A percentile compares a stretch with the other conserved stretches of the same genome.
Evolutionary conservation across 2,329 filamentous ascomycete genomes (phyloP).

Genomic region (Epichloe coenophiala): DNA sequence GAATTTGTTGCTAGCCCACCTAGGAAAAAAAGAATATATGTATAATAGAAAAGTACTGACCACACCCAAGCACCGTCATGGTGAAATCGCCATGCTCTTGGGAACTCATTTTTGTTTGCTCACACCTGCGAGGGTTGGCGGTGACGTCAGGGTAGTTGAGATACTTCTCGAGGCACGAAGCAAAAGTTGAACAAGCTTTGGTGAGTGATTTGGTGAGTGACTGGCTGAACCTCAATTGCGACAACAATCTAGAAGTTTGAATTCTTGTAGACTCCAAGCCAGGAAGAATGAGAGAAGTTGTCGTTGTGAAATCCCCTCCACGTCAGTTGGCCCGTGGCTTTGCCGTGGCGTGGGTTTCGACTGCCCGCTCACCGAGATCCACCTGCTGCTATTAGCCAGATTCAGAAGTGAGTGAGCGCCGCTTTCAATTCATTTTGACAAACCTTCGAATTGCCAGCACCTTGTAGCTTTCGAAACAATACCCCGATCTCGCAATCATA

Average conservation of each 20-base stretch:
- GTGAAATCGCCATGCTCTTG: constrained; percentile 43
- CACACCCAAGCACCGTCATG: constrained; percentile 70
- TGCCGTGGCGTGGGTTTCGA: not conserved
- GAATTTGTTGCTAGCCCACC: not conserved
- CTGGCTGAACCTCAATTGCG: not conserved
- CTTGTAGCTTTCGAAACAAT: not conserved
- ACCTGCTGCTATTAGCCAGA: not conserved
- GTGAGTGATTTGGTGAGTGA: not conserved
- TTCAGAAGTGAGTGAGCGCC: not conserved
- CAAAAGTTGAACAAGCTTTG: not conserved
- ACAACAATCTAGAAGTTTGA: not conserved
- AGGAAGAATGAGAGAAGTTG: not conserved
- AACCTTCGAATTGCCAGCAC: not conserved
- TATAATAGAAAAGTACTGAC: constrained; percentile 31
- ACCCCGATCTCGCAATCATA: not conserved
- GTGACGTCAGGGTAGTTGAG: not conserved
- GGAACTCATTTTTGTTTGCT: constrained; percentile 4
- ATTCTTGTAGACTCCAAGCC: not conserved
- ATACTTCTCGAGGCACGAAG: not conserved
- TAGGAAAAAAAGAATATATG: not conserved
- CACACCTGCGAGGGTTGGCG: not conserved
- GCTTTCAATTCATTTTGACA: not conserved
- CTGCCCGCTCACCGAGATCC: not conserved
- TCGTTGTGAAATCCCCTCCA: not conserved
- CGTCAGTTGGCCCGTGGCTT: not conserved